phyloP scores from a whole-genome alignment of 306 rosid species.

The Citrullus colocynthis region DNA sequence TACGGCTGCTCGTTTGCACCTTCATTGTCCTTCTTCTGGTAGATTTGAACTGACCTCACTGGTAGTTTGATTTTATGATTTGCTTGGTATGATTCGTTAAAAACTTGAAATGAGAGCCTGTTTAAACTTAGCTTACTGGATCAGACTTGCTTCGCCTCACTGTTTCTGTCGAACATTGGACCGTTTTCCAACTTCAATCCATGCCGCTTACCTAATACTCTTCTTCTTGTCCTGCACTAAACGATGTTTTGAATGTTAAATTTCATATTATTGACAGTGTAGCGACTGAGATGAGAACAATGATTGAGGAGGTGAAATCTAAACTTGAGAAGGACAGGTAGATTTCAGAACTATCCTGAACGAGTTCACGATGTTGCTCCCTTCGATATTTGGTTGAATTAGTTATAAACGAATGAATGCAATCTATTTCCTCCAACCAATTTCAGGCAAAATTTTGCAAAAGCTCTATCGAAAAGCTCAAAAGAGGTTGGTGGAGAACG shows the following conservation, averaged over 20 bases:
- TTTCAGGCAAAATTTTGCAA: conserved; percentile 72
- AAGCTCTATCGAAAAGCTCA: conserved; percentile 85
- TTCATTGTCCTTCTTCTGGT: neutral
- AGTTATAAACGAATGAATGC: neutral
- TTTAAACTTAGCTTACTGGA: neutral
- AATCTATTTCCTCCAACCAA: neutral
- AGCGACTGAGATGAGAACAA: conserved; percentile 58
- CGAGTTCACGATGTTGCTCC: neutral
- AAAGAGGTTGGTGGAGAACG: conserved; percentile 58
- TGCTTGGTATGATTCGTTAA: neutral
- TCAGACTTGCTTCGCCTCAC: neutral
- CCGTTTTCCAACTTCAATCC: neutral
- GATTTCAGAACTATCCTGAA: neutral
- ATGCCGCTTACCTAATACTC: neutral
- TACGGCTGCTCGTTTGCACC: neutral
- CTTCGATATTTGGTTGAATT: neutral
- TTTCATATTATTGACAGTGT: conserved; percentile 44
- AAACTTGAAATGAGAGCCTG: neutral
- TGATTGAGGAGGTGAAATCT: conserved; percentile 54
- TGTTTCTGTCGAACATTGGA: neutral
- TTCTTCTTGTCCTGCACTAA: neutral
- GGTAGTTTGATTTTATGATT: neutral
- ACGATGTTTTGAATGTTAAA: neutral
- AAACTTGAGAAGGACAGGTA: conserved; percentile 95
- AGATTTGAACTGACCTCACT: neutral